Conservation (phyloP, 805 yeast species). For the Torulaspora maleeae region DNA sequence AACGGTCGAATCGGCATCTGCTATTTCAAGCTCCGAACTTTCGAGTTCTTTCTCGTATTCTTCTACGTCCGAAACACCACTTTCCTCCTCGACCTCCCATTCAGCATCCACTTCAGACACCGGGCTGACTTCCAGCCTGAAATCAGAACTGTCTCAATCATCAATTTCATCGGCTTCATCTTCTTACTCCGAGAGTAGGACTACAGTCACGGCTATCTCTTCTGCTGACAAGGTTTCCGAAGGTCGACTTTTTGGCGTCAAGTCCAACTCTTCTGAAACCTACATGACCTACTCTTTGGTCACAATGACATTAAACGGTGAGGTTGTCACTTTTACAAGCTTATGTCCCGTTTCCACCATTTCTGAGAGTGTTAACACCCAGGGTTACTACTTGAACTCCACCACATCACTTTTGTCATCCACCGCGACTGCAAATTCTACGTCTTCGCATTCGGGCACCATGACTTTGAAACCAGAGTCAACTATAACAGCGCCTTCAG, state of each 20-base stretch:
- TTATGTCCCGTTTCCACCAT: conserved; percentile 16
- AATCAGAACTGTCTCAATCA: background rate
- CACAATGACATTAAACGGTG: conserved; percentile 17
- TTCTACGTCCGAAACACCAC: background rate
- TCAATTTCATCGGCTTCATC: background rate
- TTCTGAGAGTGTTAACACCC: background rate
- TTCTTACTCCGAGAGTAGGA: background rate
- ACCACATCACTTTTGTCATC: background rate
- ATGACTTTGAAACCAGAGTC: background rate
- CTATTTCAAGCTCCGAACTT: background rate
- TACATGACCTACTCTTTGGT: conserved; percentile 17
- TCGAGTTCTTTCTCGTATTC: background rate
- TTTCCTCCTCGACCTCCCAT: background rate
- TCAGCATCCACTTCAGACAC: background rate
- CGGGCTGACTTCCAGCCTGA: no score
- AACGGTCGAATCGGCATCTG: background rate
- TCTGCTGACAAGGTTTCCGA: background rate
- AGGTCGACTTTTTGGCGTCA: background rate
- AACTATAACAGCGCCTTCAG: background rate
- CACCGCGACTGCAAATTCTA: background rate
- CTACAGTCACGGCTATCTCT: background rate
- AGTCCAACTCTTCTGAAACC: background rate
- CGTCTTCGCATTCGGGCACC: background rate
- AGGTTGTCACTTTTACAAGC: conserved; percentile 18
- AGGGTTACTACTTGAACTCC: background rate